Percentiles rank a stretch among this genome's conserved stretches.
phyloP scores from a whole-genome alignment of 2,329 filamentous ascomycete genomes.

The Colletotrichum gloeosporioides region DNA sequence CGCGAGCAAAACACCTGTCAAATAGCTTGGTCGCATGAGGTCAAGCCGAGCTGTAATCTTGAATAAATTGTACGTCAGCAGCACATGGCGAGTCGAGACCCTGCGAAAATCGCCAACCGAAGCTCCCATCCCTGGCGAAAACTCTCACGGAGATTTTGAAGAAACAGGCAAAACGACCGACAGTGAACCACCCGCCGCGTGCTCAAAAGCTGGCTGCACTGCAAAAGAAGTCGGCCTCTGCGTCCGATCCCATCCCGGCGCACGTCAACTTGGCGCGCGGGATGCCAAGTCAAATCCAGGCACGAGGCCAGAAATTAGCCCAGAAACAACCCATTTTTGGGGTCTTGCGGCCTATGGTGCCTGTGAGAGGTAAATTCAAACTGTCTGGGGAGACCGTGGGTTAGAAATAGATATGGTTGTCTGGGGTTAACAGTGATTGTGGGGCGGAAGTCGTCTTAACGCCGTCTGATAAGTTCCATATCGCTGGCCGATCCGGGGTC shows the following conservation, averaged over 20 bases:
- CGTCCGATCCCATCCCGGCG: neutral
- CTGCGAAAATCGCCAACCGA: neutral
- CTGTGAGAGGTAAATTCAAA: constrained; percentile 10
- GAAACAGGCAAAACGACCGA: neutral
- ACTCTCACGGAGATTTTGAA: neutral
- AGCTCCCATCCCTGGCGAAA: neutral
- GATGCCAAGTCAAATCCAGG: neutral
- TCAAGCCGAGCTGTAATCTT: neutral
- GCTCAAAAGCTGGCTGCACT: neutral
- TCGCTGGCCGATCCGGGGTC: neutral
- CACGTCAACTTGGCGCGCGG: neutral
- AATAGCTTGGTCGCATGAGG: neutral
- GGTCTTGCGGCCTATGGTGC: neutral
- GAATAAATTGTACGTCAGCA: neutral
- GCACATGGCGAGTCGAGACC: neutral
- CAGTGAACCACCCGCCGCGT: neutral
- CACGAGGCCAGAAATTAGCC: neutral
- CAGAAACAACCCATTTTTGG: neutral
- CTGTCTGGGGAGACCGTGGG: neutral
- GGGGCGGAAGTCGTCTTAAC: neutral
- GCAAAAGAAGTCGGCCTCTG: neutral
- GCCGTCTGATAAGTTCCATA: constrained; percentile 4
- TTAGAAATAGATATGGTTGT: constrained; percentile 3
- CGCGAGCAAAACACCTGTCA: neutral
- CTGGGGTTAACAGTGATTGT: neutral